Evolutionary conservation across 164 flowering plant genomes (phyloP), one percentile per base, ranked within the genome.

Genomic region (Tetracentron sinense): DNA sequence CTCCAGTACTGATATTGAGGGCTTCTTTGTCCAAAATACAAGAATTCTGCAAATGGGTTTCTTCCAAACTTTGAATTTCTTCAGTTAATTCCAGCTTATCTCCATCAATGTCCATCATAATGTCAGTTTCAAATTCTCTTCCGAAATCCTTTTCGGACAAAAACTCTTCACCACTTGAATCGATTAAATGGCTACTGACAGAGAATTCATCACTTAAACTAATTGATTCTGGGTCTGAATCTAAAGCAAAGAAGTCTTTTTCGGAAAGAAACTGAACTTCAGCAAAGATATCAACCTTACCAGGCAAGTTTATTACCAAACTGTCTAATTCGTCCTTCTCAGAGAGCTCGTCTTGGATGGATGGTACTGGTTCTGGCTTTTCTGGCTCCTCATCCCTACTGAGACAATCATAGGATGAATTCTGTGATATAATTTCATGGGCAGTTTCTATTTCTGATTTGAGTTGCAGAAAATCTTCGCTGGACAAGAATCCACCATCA

Each of bases 121-220:
- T 58, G 28, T 56, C 70, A 8, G 54, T 8, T 38, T 72, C 73
- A 42, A 30, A 28, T 26, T 23, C 66, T 25, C 54, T 74, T 44
- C 56, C 84, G 58, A 82, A 83, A 69, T 86, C 92, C 42, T 10
- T 66, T 14, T 82, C 95, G 0, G 86, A 84, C 30, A 77, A 63
- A 60, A 81, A 83, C 0, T 62, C 85, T 16, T 82, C 78, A 15
- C 74, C 72, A 25, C 33, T 51, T 0, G 82, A 74, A 67, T 77
- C 83, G 19, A 69, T 16, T 12, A 63, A 49, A 6, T 51, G 68
- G 58, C 73, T 74, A 33, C 30, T 46, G 46, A 69, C 61, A 3
- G 81, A 74, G 35, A 64, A 65, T 19, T 58, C 70, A 42, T 69
- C 73, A 59, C 79, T 75, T 14, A 79, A 81, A 55, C 29, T 55